These are phyloP conservation scores for Acorus calamus DNA, from an alignment of 106 monocot species.

Conservation along the genomic window DNA sequence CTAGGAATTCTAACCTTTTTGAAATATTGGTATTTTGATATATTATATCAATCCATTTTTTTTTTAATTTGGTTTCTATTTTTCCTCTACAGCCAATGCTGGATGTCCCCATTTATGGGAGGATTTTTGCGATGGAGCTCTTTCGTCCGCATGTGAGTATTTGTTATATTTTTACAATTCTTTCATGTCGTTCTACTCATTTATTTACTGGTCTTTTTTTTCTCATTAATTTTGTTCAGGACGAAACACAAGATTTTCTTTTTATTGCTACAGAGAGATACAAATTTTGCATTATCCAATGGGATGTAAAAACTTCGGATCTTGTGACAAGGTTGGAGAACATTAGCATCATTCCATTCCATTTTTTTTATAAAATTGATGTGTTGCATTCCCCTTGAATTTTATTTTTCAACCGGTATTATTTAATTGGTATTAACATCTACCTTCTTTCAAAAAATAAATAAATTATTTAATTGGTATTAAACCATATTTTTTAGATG, in stretches of 20 bases:
- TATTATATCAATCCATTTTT: too few relatives aligned
- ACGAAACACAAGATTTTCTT: conserved; percentile 93
- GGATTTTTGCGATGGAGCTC: conserved; percentile 94
- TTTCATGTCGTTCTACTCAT: not conserved
- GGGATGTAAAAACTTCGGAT: conserved; percentile 91
- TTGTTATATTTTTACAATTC: conserved; percentile 1
- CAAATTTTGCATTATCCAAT: conserved; percentile 99
- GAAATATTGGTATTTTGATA: too few relatives aligned
- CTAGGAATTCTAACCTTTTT: too few relatives aligned
- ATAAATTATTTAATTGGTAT: too few relatives aligned
- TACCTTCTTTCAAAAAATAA: too few relatives aligned
- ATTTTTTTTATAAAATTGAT: too few relatives aligned
- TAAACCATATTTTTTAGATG: too few relatives aligned
- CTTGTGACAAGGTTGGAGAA: conserved; percentile 74
- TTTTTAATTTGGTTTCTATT: not conserved
- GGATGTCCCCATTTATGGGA: conserved; percentile 99
- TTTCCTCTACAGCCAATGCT: conserved; percentile 73
- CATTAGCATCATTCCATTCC: too few relatives aligned
- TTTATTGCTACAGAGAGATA: conserved; percentile 97
- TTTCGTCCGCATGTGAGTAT: conserved; percentile 87
- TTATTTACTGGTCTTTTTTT: not conserved
- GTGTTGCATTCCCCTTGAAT: too few relatives aligned
- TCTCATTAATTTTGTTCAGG: conserved; percentile 27
- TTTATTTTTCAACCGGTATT: too few relatives aligned
- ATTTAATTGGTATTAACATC: too few relatives aligned